Evolutionary conservation across 2,329 filamentous ascomycete species (phyloP), one percentile per base, ranked within the genome.

Genomic region (Penicillium polonicum): DNA sequence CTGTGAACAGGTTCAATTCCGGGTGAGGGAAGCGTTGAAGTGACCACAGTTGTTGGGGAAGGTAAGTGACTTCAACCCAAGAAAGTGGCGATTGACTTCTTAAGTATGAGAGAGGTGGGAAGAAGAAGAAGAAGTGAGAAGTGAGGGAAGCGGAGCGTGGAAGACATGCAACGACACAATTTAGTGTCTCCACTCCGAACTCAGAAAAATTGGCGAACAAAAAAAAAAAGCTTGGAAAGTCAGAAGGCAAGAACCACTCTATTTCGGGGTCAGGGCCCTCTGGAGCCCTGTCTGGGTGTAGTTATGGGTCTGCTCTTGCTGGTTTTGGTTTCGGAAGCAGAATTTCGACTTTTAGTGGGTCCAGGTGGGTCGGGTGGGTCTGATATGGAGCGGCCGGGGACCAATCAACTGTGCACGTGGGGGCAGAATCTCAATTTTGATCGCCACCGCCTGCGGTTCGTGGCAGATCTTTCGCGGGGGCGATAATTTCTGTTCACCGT

Each of bases 381-480:
- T 39, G 6, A 31, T 39, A 60, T 58, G 51, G 50, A 57, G 48
- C 1, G 39, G 21, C 60, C 60, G 52, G 27, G 31, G 61, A n/a
- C 70, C 70, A 72, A 72, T 72, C 27, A 69, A 50, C 17, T 4
- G 4, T n/a, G 61, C 70, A 72, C 70, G 70, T 72, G 70, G 59
- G 25, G 66, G 69, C 69, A 72, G 66, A 70, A 71, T 67, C 23
- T 2, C 41, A 31, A 29, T 27, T 38, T 27, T 33, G 61, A 62
- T 64, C 51, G 52, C 25, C 50, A 44, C 53, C 56, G 50, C 50
- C 48, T 55, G 43, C 51, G 33, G 38, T 49, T 52, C 31, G 35
- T 38, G 48, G 42, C 43, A 48, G 31, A 33, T 58, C 45, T 27
- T 51, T 56, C 53, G 53, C 53, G 53, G 53, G 52, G 52, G 31